Evolutionary conservation across 352 stramenopile species (phyloP).

Genomic region (Phytopythium kandeliae): DNA sequence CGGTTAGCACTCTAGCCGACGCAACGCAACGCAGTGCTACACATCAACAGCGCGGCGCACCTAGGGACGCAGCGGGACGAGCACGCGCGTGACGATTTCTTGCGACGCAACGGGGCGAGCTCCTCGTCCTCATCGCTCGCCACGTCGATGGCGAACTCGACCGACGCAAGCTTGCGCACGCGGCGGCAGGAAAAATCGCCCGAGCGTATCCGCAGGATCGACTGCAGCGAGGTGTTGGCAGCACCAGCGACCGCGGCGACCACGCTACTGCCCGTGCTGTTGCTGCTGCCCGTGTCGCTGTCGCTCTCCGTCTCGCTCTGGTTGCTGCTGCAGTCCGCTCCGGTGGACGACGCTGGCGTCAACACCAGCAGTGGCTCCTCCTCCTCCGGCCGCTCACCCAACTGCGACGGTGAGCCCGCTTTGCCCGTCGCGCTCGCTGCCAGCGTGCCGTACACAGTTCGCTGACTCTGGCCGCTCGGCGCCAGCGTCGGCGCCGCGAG

Average conservation of each 20-base stretch:
- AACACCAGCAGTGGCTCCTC: slow-evolving; percentile 18
- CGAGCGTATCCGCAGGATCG: slow-evolving; percentile 56
- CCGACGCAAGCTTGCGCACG: slow-evolving; percentile 56
- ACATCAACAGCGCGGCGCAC: slow-evolving; percentile 8
- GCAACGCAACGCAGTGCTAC: too few species aligned
- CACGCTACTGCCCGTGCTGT: slow-evolving; percentile 14
- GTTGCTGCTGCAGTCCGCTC: slow-evolving; percentile 16
- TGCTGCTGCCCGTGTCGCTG: slow-evolving; percentile 49
- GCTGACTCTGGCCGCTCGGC: background rate
- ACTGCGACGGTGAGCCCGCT: slow-evolving; percentile 3
- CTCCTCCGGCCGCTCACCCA: slow-evolving; percentile 4
- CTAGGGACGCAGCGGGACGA: slow-evolving; percentile 50
- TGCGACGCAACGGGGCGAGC: slow-evolving; percentile 19
- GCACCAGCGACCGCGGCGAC: slow-evolving; percentile 14
- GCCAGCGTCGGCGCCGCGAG: slow-evolving; percentile 8
- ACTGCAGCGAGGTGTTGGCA: slow-evolving; percentile 32
- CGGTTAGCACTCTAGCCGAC: too few species aligned
- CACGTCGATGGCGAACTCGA: slow-evolving; percentile 64
- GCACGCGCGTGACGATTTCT: slow-evolving; percentile 17
- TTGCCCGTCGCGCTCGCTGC: slow-evolving; percentile 3
- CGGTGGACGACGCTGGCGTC: slow-evolving; percentile 7
- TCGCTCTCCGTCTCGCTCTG: slow-evolving; percentile 81
- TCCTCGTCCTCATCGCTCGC: slow-evolving; percentile 32
- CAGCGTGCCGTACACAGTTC: slow-evolving; percentile 37
- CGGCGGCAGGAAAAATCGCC: slow-evolving; percentile 27